Evolutionary conservation across 1,139 yeast genomes (phyloP).

Genomic region (Candida sanyaensis): DNA sequence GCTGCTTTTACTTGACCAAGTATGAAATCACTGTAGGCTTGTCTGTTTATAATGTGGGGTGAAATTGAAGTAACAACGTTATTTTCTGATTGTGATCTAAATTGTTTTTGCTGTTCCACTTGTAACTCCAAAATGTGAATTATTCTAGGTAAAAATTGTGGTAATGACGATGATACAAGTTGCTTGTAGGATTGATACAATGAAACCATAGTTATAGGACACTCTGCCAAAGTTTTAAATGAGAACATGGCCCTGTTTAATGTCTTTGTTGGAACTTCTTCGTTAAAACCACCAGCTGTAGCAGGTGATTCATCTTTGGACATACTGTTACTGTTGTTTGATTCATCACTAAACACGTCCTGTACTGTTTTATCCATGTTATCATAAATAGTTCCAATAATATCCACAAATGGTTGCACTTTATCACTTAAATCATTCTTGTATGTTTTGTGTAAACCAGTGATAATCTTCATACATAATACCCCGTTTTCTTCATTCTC

Average conservation of each 20-base stretch:
- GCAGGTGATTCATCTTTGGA: constrained; percentile 41
- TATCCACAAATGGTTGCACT: constrained; percentile 76
- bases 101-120: constrained; percentile 52
- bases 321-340: constrained; percentile 26
- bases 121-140: constrained; percentile 74
- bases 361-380: constrained; percentile 78
- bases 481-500: constrained; percentile 98
- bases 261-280: constrained; percentile 40
- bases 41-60: constrained; percentile 75
- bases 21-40: constrained; percentile 85
- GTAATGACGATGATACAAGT: constrained; percentile 69
- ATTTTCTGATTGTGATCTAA: constrained; percentile 58
- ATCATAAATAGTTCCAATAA: constrained; percentile 76
- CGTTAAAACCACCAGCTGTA: constrained; percentile 18
- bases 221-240: constrained; percentile 90
- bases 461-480: constrained; percentile 83
- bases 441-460: constrained; percentile 87
- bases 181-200: constrained; percentile 85
- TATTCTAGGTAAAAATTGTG: constrained; percentile 79
- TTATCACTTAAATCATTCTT: constrained; percentile 67
- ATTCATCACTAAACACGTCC: constrained; percentile 47
- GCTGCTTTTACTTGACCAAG: constrained; percentile 97
- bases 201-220: constrained; percentile 95
- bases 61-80: constrained; percentile 52
- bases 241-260: constrained; percentile 68